Conservation (phyloP, 805 yeast genomes). For the Tetrapisispora phaffii region DNA sequence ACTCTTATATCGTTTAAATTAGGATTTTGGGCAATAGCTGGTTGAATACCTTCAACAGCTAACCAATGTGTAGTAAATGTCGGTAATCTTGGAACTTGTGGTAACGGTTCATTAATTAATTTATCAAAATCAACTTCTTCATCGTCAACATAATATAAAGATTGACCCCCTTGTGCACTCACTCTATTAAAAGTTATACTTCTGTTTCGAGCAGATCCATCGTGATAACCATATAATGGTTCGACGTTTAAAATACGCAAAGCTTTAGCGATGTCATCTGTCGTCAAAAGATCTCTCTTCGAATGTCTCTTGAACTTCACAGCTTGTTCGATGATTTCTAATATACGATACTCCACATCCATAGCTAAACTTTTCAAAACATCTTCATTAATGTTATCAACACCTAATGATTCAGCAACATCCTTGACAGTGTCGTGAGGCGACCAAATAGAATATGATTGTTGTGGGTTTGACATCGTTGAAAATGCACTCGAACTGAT, state of each 20-base stretch:
- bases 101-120: conserved; percentile 84
- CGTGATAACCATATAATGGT: conserved; percentile 82
- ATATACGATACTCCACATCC: conserved; percentile 98
- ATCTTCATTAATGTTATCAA: conserved; percentile 71
- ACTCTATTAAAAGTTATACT: conserved; percentile 84
- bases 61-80: conserved; percentile 95
- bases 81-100: conserved; percentile 86
- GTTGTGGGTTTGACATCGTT: conserved; percentile 20
- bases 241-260: conserved; percentile 81
- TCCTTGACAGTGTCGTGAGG: conserved; percentile 95
- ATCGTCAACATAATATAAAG: conserved; percentile 85
- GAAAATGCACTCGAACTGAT: too few relatives aligned
- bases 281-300: conserved; percentile 69
- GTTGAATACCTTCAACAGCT: conserved; percentile 97
- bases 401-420: conserved; percentile 86
- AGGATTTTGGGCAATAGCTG: conserved; percentile 95
- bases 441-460: conserved; percentile 90
- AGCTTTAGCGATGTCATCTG: conserved; percentile 75
- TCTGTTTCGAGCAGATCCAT: conserved; percentile 31
- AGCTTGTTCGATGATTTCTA: conserved; percentile 92
- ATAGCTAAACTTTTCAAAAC: conserved; percentile 90
- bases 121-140: conserved; percentile 90
- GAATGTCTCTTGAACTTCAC: conserved; percentile 92
- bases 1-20: conserved; percentile 57
- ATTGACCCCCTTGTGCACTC: conserved; percentile 82